phyloP scores from a whole-genome alignment of 2,329 filamentous ascomycete species.

The Neofusicoccum ribis region DNA sequence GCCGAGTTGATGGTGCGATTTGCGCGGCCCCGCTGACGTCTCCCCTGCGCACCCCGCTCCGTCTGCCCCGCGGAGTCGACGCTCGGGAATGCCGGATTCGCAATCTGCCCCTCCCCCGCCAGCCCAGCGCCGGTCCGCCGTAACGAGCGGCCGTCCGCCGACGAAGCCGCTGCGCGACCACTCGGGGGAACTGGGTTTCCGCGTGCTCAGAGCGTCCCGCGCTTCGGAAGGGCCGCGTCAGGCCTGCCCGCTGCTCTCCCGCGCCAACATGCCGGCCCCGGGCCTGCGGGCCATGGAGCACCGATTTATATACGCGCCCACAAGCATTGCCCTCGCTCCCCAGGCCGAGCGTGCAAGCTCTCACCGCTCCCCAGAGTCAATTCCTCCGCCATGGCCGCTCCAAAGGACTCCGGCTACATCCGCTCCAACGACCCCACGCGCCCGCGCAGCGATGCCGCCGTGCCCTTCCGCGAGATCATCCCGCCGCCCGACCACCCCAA shows the following conservation, averaged over 20 bases:
- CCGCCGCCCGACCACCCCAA: slow-evolving; percentile 17
- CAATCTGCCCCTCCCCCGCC: background rate
- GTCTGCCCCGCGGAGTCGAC: slow-evolving; percentile 1
- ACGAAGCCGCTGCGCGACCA: background rate
- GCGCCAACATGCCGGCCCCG: slow-evolving; percentile 9
- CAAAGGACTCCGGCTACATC: slow-evolving; percentile 24
- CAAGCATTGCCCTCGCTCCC: background rate
- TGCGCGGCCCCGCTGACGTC: background rate
- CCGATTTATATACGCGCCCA: background rate
- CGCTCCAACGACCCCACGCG: slow-evolving; percentile 14
- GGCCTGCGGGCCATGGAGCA: background rate
- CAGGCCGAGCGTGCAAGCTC: background rate
- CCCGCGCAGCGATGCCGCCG: slow-evolving; percentile 19
- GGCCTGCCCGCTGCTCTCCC: background rate
- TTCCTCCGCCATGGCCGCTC: slow-evolving; percentile 30
- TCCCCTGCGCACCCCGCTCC: slow-evolving; percentile 2
- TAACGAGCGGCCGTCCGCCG: background rate
- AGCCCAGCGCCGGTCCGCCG: background rate
- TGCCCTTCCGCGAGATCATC: slow-evolving; percentile 22
- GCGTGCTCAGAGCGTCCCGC: background rate
- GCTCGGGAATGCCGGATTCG: background rate
- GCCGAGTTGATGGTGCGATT: background rate
- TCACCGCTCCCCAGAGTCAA: background rate
- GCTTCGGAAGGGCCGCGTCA: background rate
- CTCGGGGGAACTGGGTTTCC: background rate